Evolutionary conservation across 2,329 filamentous ascomycete genomes (phyloP).

Genomic region (Helotiales sp.): DNA sequence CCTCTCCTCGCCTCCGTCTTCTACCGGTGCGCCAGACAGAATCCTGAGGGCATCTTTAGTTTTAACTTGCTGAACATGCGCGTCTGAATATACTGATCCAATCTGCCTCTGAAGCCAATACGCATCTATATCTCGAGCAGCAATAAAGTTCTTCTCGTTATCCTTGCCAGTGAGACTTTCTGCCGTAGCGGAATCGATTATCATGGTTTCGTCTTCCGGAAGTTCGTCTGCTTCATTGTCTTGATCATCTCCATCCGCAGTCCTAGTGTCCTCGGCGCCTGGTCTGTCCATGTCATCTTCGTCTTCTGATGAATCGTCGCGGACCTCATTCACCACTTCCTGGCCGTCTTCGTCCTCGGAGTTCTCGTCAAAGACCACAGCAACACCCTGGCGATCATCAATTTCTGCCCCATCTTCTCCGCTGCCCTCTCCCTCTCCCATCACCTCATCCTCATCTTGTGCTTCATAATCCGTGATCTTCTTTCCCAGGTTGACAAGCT

Average conservation of each 20-base stretch:
- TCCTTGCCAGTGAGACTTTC: conserved; percentile 46
- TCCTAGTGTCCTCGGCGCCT: conserved; percentile 50
- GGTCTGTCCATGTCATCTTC: conserved; percentile 66
- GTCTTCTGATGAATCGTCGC: conserved; percentile 82
- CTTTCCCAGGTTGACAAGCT: conserved; percentile 92
- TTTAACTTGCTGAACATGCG: conserved; percentile 91
- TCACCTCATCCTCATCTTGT: conserved; percentile 91
- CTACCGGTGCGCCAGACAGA: conserved; percentile 72
- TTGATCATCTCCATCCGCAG: conserved; percentile 48
- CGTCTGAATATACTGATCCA: conserved; percentile 82
- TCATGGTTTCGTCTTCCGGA: conserved; percentile 72
- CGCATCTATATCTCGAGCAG: conserved; percentile 89
- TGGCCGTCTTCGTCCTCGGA: conserved; percentile 82
- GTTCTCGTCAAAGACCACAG: conserved; percentile 93
- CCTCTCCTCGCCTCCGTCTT: conserved; percentile 79
- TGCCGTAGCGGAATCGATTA: conserved; percentile 70
- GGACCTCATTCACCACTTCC: conserved; percentile 78
- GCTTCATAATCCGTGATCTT: conserved; percentile 99
- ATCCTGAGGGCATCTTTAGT: conserved; percentile 81
- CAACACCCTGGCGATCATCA: conserved; percentile 93
- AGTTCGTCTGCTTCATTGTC: conserved; percentile 51
- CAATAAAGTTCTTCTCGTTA: conserved; percentile 62
- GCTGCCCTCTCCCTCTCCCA: conserved; percentile 66
- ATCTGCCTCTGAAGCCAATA: conserved; percentile 97
- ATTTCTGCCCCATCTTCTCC: conserved; percentile 75